Percentiles rank a stretch among this genome's conserved stretches.
phyloP scores from a whole-genome alignment of 148 eudicot species.

The Amaranthus hypochondriacus region DNA sequence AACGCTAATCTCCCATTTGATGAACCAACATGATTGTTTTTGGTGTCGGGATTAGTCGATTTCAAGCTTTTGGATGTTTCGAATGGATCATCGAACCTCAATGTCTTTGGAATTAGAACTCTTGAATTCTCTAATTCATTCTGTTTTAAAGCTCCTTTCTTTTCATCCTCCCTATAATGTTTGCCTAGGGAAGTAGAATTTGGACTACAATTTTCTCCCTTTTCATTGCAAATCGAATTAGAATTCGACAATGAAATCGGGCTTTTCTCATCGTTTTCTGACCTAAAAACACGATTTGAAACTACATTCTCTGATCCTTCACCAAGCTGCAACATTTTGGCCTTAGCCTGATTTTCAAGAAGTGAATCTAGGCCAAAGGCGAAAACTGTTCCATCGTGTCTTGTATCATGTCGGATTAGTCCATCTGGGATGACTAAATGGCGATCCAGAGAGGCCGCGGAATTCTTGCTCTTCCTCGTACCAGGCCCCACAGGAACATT shows the following conservation, averaged over 20 bases:
- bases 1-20: conserved; percentile 24
- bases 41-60: conserved; percentile 44
- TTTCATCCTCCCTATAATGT: conserved; percentile 50
- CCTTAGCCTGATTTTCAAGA: conserved; percentile 29
- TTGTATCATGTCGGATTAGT: conserved; percentile 17
- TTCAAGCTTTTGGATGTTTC: conserved; percentile 50
- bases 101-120: conserved; percentile 38
- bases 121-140: conserved; percentile 7
- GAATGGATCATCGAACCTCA: conserved; percentile 37
- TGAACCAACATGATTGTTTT: conserved; percentile 24
- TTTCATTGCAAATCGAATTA: conserved; percentile 21
- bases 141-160: conserved; percentile 18
- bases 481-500: conserved; percentile 63
- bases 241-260: conserved; percentile 12
- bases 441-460: conserved; percentile 28
- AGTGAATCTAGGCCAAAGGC: conserved; percentile 32
- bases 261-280: conserved; percentile 18
- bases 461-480: conserved; percentile 53
- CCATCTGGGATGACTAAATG: conserved; percentile 29
- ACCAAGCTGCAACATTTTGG: conserved; percentile 20
- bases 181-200: conserved; percentile 47
- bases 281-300: conserved; percentile 17
- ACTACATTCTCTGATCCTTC: conserved; percentile 15
- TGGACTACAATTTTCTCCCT: conserved; percentile 30
- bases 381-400: conserved; percentile 28